Evolutionary conservation across 495 filamentous ascomycete species (phyloP), one percentile per base, ranked within the genome.

Genomic region (Hamigera avellanea): DNA sequence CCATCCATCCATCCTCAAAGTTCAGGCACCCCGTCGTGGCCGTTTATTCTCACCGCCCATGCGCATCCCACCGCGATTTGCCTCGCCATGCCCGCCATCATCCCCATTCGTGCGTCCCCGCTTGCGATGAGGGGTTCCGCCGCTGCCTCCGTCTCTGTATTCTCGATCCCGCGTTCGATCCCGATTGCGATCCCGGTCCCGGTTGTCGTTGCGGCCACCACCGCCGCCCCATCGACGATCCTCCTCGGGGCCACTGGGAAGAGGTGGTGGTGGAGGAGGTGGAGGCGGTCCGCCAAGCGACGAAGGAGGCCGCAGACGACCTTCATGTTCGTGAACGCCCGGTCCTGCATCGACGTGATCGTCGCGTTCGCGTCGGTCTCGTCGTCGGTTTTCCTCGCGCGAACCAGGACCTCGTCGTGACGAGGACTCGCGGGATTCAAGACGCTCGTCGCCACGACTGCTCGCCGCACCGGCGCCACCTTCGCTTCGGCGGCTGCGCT

Each of bases 21-120:
- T 25, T 61, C 44, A 66, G 23, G 44, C 48, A 34, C 65, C 65
- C 26, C 65, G 60, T 32, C 65, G 59, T 33, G 60, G 57, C 19
- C 65, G 59, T 40, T 69, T 69, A 40, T 46, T 69, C 2, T 69
- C 65, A 39, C 48, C 52, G 15, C 60, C 59, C 41, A 56, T 58
- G 8, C 63, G 44, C 39, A 49, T 55, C 17, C 61, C 56, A 17
- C 49, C 61, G 14, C 61, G 53, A n/a, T 42, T 48, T n/a, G 19
- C 39, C 3, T 49, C 42, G 14, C 37, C 45, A 33, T 38, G 37
- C 28, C 39, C 37, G 31, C 51, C 54, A 38, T 59, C 55, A 12
- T 53, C 61, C 19, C 52, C 54, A 16, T 14, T 40, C 44, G 13
- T 54, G 48, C 61, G 57, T 30, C 54, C 53, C 31, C 62, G 62